A percentile compares a stretch with the other conserved stretches of the same genome.
These are phyloP conservation scores for Citrullus colocynthis DNA, from an alignment of 306 rosid species.

Conservation along the genomic window DNA sequence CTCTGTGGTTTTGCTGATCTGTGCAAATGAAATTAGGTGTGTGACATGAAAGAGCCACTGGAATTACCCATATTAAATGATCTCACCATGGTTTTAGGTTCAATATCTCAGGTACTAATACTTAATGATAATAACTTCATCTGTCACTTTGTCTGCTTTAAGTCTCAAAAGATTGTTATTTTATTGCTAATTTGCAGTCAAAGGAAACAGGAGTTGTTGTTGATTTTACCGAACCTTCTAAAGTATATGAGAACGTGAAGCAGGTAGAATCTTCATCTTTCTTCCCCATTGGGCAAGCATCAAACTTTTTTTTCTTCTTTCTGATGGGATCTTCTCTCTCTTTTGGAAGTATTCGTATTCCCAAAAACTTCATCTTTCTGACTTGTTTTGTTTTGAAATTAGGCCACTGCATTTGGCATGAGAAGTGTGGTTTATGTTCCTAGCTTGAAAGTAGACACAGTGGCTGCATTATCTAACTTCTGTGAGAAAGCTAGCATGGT, in stretches of 20 bases:
- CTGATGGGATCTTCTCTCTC: not conserved
- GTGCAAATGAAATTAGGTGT: slow-evolving; percentile 24
- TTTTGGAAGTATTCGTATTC: not conserved
- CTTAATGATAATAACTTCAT: not conserved
- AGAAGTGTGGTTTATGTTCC: slow-evolving; percentile 75
- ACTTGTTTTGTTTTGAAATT: slow-evolving; percentile 3
- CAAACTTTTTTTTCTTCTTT: not conserved
- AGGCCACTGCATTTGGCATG: slow-evolving; percentile 97
- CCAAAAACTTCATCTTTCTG: not conserved
- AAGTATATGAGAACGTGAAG: slow-evolving; percentile 85
- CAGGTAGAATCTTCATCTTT: slow-evolving; percentile 37
- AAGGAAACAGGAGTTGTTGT: slow-evolving; percentile 65
- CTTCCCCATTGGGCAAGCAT: not conserved
- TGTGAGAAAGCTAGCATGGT: slow-evolving; percentile 96
- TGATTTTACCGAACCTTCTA: slow-evolving; percentile 78
- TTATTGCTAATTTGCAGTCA: slow-evolving; percentile 35
- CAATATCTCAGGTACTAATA: slow-evolving; percentile 69
- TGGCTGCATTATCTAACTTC: slow-evolving; percentile 61
- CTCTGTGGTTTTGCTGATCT: not conserved
- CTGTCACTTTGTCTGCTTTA: not conserved
- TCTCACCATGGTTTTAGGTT: slow-evolving; percentile 86
- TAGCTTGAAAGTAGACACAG: slow-evolving; percentile 33
- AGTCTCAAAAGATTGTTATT: not conserved
- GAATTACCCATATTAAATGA: slow-evolving; percentile 80
- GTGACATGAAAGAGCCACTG: slow-evolving; percentile 81